Conservation (phyloP, 2,329 filamentous ascomycete species). For the Aspergillus pseudoterreus region DNA sequence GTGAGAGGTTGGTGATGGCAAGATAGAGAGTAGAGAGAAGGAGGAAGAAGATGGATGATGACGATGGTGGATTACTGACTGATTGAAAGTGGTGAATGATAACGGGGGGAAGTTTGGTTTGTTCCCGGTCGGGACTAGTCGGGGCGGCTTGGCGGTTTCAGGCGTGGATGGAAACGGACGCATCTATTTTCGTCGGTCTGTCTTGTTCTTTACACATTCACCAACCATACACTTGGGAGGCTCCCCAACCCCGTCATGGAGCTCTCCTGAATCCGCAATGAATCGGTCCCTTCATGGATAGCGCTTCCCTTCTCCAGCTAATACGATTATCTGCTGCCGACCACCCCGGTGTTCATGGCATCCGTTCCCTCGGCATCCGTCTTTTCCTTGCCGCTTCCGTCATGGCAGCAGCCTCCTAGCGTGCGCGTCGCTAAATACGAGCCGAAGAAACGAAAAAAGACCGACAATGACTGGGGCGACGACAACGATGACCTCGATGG, state of each 20-base stretch:
- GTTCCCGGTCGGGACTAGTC: slow-evolving; percentile 5
- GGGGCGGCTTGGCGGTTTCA: not conserved
- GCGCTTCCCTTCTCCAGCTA: slow-evolving; percentile 3
- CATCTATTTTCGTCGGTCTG: not conserved
- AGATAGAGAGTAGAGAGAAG: not conserved
- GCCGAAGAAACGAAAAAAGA: slow-evolving; percentile 31
- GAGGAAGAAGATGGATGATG: not conserved
- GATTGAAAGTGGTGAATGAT: slow-evolving; percentile 3
- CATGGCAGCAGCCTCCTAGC: slow-evolving; percentile 34
- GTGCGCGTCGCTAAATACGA: slow-evolving; percentile 35
- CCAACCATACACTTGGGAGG: not conserved
- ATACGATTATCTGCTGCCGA: not conserved
- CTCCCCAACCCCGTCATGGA: not conserved
- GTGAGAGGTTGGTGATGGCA: not conserved
- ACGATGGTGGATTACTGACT: not conserved
- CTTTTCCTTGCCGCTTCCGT: slow-evolving; percentile 37
- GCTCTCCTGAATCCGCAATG: not conserved
- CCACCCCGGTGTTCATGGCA: slow-evolving; percentile 22
- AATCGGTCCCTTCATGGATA: slow-evolving; percentile 5
- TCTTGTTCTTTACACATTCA: not conserved
- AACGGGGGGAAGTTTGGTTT: slow-evolving; percentile 2
- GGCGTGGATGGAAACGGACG: not conserved
- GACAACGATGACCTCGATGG: slow-evolving; percentile 21
- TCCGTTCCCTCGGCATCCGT: slow-evolving; percentile 28
- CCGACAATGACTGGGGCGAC: slow-evolving; percentile 23